Percentiles rank a stretch among this genome's conserved stretches.
Conservation (phyloP, 164 flowering plant genomes). For the Magnolia kwangsiensis region DNA sequence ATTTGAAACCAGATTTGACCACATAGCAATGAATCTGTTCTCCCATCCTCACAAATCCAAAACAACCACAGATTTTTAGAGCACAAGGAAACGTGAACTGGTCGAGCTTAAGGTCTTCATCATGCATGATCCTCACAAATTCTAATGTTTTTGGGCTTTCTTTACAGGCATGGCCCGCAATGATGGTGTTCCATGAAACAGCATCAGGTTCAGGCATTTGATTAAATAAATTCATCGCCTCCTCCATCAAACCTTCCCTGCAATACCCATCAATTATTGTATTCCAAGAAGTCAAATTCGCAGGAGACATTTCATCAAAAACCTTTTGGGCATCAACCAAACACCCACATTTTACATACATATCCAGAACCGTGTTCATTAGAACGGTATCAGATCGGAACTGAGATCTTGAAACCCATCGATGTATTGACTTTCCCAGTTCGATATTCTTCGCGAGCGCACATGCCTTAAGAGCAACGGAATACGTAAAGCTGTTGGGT, state of each 20-base stretch:
- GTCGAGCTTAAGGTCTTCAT: constrained; percentile 18
- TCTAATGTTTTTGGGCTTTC: constrained; percentile 14
- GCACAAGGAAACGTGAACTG: constrained; percentile 29
- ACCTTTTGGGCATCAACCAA: constrained; percentile 22
- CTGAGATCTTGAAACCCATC: constrained; percentile 2
- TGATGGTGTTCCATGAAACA: constrained; percentile 32
- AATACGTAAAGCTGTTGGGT: constrained; percentile 24
- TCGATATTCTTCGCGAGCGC: constrained; percentile 17
- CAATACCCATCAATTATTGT: constrained; percentile 27
- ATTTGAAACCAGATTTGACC: constrained; percentile 13
- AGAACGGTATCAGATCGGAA: constrained; percentile 22
- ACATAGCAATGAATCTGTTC: constrained; percentile 25
- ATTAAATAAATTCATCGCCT: constrained; percentile 21
- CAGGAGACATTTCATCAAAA: constrained; percentile 12
- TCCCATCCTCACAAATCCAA: constrained; percentile 14
- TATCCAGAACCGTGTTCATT: constrained; percentile 27
- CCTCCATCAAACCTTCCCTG: constrained; percentile 22
- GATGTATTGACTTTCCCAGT: constrained; percentile 24
- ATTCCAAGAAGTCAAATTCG: constrained; percentile 26
- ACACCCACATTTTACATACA: constrained; percentile 31
- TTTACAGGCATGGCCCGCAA: constrained; percentile 17
- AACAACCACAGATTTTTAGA: constrained; percentile 21
- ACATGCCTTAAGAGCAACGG: constrained; percentile 28
- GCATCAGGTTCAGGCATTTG: constrained; percentile 23
- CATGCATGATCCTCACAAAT: constrained; percentile 22